These are phyloP conservation scores for bread wheat (Triticum aestivum) DNA, from an alignment of 176 grass and related monocot species.

Conservation along the genomic window DNA sequence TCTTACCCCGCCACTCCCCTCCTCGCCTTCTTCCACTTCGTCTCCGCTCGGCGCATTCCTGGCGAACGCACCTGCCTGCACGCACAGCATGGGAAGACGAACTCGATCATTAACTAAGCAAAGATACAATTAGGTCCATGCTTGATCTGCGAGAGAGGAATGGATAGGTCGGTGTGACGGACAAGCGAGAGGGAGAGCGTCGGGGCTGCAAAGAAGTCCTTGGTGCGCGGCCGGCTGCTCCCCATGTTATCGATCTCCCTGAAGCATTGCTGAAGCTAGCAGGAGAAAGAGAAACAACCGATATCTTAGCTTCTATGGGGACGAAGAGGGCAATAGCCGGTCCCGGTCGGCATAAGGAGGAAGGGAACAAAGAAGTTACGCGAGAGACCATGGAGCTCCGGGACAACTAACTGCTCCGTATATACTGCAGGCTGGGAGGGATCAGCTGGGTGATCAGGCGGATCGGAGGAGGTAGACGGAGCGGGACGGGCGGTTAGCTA, in stretches of 20 bases:
- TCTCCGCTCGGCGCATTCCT: constrained; percentile 31
- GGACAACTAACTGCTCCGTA: not conserved
- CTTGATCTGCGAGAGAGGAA: not conserved
- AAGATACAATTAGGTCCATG: not conserved
- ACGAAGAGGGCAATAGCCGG: not conserved
- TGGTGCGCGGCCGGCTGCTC: constrained; percentile 37
- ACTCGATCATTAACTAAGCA: not conserved
- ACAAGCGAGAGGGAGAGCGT: constrained; percentile 89
- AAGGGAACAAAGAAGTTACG: constrained; percentile 65
- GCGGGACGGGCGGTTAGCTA: constrained; percentile 49
- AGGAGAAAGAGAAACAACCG: not conserved
- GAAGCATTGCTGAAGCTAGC: not conserved
- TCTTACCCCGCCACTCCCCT: constrained; percentile 21
- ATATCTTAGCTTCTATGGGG: not conserved
- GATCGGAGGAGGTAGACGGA: constrained; percentile 2
- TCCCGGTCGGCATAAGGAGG: constrained; percentile 49
- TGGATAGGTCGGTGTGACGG: constrained; percentile 22
- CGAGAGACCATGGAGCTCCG: not conserved
- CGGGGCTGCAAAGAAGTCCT: constrained; percentile 76
- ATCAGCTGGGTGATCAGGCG: not conserved
- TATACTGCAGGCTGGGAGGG: not conserved
- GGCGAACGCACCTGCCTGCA: constrained; percentile 66
- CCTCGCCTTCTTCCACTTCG: constrained; percentile 43
- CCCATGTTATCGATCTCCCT: constrained; percentile 44
- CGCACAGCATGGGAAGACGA: not conserved